Evolutionary conservation across 805 yeast species (phyloP), one percentile per base, ranked within the genome.

Genomic region (Monosporozyma siamensis): DNA sequence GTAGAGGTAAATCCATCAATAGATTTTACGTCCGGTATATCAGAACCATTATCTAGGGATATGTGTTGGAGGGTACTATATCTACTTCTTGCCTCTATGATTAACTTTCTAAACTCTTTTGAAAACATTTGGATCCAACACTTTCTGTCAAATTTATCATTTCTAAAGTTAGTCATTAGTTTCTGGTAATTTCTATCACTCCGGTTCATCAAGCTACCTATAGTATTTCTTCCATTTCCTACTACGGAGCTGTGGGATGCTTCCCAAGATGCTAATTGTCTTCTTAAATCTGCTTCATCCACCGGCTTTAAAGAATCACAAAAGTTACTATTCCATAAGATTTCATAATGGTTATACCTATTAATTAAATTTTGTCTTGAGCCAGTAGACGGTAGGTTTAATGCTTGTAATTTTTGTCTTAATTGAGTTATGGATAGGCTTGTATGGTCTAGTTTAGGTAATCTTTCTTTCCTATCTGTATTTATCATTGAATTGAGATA

Each of bases 261-360:
- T 53, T 87, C 95, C 94, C 94, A 83, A 52, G 77, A 76, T 18
- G 63, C 58, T 30, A 89, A 66, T 40, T 72, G 72, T 41, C 71
- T 75, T 38, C 75, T 66, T 39, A 89, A 59, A 4, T 74, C 72
- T 30, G 66, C 63, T 18, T 77, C 78, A 21, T 75, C 61, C 4
- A 74, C 74, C 0, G 95, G 95, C 24, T 67, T 69, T 27, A 73
- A 65, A 5, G 88, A 73, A 55, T 87, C 95, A 34, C 79, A 49
- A 38, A 57, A 71, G 54, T 87, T 87, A 10, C 95, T 80, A 55
- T 89, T 89, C 78, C 80, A 82, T 9, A 87, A 55, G 25, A 79
- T 75, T 43, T 82, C 77, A 65, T 78, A 89, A 49, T 88, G 90
- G 47, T 77, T 80, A 55, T 83, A 83, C 32, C 97, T 64, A 15